Percentiles rank a stretch among this genome's conserved stretches.
phyloP scores from a whole-genome alignment of 495 filamentous ascomycete genomes.

The Neurospora discreta region DNA sequence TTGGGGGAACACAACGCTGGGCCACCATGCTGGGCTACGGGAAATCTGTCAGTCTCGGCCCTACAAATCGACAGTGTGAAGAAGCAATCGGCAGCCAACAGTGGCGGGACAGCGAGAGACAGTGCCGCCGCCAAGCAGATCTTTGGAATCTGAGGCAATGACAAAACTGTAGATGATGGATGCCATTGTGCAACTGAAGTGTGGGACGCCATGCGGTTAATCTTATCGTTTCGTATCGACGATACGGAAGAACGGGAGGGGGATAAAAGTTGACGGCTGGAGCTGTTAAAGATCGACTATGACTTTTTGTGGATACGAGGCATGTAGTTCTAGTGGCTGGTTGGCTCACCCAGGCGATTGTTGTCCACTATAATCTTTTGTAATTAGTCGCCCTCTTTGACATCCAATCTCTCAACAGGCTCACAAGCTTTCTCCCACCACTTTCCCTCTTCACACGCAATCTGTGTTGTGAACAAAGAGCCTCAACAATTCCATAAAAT shows the following conservation, averaged over 20 bases:
- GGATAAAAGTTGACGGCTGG: background rate
- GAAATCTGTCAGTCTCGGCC: background rate
- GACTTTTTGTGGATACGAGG: background rate
- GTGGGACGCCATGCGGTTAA: background rate
- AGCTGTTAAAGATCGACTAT: background rate
- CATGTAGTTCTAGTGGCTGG: background rate
- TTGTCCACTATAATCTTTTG: background rate
- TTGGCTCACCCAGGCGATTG: background rate
- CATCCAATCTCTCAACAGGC: background rate
- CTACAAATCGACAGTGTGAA: background rate
- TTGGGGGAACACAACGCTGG: background rate
- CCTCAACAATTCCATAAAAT: background rate
- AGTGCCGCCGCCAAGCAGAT: conserved; percentile 4
- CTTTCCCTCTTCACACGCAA: background rate
- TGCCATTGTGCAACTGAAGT: background rate
- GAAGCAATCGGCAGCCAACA: background rate
- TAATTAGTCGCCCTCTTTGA: background rate
- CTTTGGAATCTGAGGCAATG: background rate
- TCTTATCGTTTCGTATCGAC: background rate
- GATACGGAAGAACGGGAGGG: background rate
- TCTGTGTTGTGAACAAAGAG: background rate
- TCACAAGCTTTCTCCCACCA: background rate
- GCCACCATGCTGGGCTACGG: background rate
- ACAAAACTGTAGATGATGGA: background rate
- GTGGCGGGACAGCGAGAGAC: background rate